phyloP scores from a whole-genome alignment of 2,329 filamentous ascomycete species.

The Niveomyces coronatus region DNA sequence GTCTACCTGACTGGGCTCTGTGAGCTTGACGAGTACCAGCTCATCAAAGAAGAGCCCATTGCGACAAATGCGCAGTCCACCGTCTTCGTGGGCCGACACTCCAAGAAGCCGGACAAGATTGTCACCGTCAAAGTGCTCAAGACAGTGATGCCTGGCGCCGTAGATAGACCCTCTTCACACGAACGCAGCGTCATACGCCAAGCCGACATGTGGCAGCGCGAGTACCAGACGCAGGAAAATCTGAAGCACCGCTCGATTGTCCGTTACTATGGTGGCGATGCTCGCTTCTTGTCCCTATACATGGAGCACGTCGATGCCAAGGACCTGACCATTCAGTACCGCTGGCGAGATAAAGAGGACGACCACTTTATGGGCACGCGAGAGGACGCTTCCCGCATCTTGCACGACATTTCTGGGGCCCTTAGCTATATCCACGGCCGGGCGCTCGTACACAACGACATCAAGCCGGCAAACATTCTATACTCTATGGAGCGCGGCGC shows the following conservation, averaged over 20 bases:
- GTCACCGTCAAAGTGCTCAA: slow-evolving; percentile 53
- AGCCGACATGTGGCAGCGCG: slow-evolving; percentile 49
- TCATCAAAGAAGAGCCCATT: slow-evolving; percentile 47
- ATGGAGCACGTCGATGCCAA: slow-evolving; percentile 51
- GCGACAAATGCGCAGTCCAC: slow-evolving; percentile 43
- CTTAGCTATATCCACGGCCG: slow-evolving; percentile 46
- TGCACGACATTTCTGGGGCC: slow-evolving; percentile 43
- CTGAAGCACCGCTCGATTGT: slow-evolving; percentile 48
- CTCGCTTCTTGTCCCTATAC: slow-evolving; percentile 48
- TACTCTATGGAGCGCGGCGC: slow-evolving; percentile 49
- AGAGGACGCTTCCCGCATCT: slow-evolving; percentile 39
- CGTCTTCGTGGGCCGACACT: slow-evolving; percentile 46
- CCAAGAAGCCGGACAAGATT: slow-evolving; percentile 39
- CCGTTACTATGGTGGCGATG: slow-evolving; percentile 47
- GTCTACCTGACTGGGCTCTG: slow-evolving; percentile 37
- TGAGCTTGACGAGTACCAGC: slow-evolving; percentile 42
- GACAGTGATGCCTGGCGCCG: slow-evolving; percentile 32
- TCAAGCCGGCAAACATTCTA: slow-evolving; percentile 52
- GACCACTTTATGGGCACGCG: slow-evolving; percentile 41
- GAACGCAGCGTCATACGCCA: slow-evolving; percentile 48
- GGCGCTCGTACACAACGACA: slow-evolving; percentile 48
- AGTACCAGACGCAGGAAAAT: slow-evolving; percentile 45
- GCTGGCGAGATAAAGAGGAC: slow-evolving; percentile 37
- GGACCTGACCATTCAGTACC: slow-evolving; percentile 38
- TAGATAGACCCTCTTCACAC: slow-evolving; percentile 36